Conservation (phyloP, 495 filamentous ascomycete species). For the Polyplosphaeria fusca region DNA sequence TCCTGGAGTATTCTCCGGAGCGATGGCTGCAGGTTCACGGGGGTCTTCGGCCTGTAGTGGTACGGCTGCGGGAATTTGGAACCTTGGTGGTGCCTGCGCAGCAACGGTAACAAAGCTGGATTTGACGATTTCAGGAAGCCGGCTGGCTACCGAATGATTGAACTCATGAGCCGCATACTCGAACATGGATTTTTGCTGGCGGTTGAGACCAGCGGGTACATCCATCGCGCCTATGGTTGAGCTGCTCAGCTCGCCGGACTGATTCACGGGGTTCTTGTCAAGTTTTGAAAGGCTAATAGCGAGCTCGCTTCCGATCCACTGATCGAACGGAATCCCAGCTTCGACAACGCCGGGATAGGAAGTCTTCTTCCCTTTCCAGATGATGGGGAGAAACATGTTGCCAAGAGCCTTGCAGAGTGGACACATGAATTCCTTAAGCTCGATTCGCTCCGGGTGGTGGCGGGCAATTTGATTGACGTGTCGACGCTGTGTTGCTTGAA, state of each 20-base stretch:
- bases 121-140: slow-evolving; percentile 42
- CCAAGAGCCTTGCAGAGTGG: slow-evolving; percentile 97
- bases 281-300: slow-evolving; percentile 44
- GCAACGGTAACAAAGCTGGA: slow-evolving; percentile 12
- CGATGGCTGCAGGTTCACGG: slow-evolving; percentile 22
- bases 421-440: slow-evolving; percentile 85
- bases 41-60: slow-evolving; percentile 35
- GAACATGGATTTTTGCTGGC: slow-evolving; percentile 52
- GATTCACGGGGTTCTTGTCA: slow-evolving; percentile 39
- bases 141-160: slow-evolving; percentile 58
- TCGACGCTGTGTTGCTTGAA: slow-evolving; percentile 71
- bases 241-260: too few species aligned
- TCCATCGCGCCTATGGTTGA: too few species aligned
- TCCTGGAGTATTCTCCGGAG: slow-evolving; percentile 14
- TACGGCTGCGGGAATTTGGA: slow-evolving; percentile 52
- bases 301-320: slow-evolving; percentile 55
- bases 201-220: not conserved
- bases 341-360: slow-evolving; percentile 66
- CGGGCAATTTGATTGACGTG: slow-evolving; percentile 90
- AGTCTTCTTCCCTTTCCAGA: slow-evolving; percentile 91
- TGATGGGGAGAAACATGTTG: slow-evolving; percentile 91
- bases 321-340: slow-evolving; percentile 56
- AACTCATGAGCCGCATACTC: slow-evolving; percentile 61
- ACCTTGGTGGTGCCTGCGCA: slow-evolving; percentile 28
- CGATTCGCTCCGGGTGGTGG: slow-evolving; percentile 78